Base-by-base conservation (phyloP, 164 flowering plant genomes). In the Tetrastigma voinierianum region DNA sequence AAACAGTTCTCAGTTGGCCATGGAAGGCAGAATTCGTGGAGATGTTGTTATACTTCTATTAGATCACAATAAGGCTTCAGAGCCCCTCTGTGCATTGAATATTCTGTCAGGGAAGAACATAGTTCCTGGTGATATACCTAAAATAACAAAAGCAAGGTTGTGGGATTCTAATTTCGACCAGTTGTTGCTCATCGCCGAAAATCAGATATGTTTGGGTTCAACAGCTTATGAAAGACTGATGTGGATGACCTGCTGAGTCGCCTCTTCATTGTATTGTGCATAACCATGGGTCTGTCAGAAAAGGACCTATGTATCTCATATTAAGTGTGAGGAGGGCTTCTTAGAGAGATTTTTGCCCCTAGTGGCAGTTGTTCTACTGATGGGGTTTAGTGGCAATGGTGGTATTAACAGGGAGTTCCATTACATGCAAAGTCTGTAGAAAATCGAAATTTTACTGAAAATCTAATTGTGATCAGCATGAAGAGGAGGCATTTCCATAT, bases 391-490 rank as follows among this genome's bases (percentile, higher is more conserved):
- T 61, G 67, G 57, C 11, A 20, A 25, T 46, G 51, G 17, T 56
- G 60, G 60, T 59, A 66, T 53, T 9, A 65, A 54, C 23, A 75
- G 67, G 62, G 63, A 69, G 70, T 67, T 59, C 15, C 68, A 61
- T 10, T 57, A 9, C 71, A 63, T 94, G 97, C 82, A 85, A 86
- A 80, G 75, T 70, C 43, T 93, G 98, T 71, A 71, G 75, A 14
- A 70, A 8, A 44, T 17, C 77, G n/a, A 72, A 46, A 58, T 68
- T 18, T 24, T 85, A 43, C 1, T n/a, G 47, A 84, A 84, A 11
- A 81, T 93, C 76, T 90, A 44, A 78, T n/a, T 93, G 97, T 77
- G 96, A 93, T 80, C 67, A 73, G 49, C 90, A 97, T 81, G 93
- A 90, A 66, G 2, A 47, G 4, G 90, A 82, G 24, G 84, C 90